These are phyloP conservation scores for Aspergillus persii DNA, from an alignment of 2,329 filamentous ascomycete genomes.

Conservation along the genomic window DNA sequence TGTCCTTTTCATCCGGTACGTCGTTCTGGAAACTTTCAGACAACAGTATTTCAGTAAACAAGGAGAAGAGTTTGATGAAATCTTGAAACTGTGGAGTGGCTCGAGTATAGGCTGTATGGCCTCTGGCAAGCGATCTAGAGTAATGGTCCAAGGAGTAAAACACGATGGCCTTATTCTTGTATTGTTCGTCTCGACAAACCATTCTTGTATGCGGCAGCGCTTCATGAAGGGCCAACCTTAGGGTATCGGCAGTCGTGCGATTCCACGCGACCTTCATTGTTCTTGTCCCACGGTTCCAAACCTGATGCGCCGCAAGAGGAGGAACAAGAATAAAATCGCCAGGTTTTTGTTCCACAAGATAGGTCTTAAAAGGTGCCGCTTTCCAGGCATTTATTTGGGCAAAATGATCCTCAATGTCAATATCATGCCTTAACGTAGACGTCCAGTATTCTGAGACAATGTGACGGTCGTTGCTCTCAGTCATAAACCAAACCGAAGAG, in stretches of 20 bases:
- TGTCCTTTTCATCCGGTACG: conserved; percentile 59
- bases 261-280: conserved; percentile 99
- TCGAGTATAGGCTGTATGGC: conserved; percentile 50
- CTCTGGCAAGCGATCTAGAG: conserved; percentile 55
- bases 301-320: conserved; percentile 89
- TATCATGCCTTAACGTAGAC: conserved; percentile 89
- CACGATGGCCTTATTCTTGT: conserved; percentile 96
- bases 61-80: conserved; percentile 73
- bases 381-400: conserved; percentile 95
- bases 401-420: conserved; percentile 96
- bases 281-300: conserved; percentile 94
- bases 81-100: conserved; percentile 60
- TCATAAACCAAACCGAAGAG: conserved; percentile 99
- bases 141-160: conserved; percentile 87
- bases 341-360: conserved; percentile 83
- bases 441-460: conserved; percentile 91
- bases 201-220: conserved; percentile 84
- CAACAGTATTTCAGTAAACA: conserved; percentile 76
- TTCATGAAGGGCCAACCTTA: conserved; percentile 81
- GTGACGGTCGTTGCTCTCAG: conserved; percentile 86
- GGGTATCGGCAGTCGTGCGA: conserved; percentile 84
- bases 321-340: conserved; percentile 95
- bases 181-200: conserved; percentile 95
- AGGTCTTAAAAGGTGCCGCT: conserved; percentile 87
- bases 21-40: conserved; percentile 80